Conservation (phyloP, 2,329 filamentous ascomycete genomes). For the Dothistroma pini region DNA sequence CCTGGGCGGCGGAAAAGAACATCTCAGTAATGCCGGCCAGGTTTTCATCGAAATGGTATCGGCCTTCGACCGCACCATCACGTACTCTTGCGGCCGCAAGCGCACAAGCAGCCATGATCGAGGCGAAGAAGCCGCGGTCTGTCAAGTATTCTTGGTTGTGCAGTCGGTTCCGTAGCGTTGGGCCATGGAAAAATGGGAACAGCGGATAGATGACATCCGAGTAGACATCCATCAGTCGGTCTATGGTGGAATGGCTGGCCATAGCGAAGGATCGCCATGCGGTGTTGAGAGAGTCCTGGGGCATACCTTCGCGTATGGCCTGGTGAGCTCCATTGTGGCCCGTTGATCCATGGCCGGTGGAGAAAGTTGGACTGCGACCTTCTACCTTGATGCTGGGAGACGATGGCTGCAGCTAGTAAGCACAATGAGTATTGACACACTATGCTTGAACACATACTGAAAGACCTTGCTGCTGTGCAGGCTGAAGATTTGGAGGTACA, state of each 20-base stretch:
- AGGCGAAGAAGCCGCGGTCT: slow-evolving; percentile 46
- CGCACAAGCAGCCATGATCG: slow-evolving; percentile 52
- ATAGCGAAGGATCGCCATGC: slow-evolving; percentile 44
- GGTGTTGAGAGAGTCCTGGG: slow-evolving; percentile 27
- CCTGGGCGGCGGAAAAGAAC: slow-evolving; percentile 45
- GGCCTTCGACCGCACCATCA: slow-evolving; percentile 47
- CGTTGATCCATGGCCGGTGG: slow-evolving; percentile 2
- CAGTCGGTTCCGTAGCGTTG: slow-evolving; percentile 43
- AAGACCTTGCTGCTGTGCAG: slow-evolving; percentile 18
- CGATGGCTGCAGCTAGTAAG: slow-evolving; percentile 10
- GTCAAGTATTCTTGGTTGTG: slow-evolving; percentile 42
- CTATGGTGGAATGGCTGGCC: slow-evolving; percentile 39
- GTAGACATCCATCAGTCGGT: slow-evolving; percentile 46
- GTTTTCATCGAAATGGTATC: slow-evolving; percentile 16
- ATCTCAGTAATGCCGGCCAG: slow-evolving; percentile 38
- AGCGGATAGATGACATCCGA: slow-evolving; percentile 54
- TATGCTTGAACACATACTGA: slow-evolving; percentile 3
- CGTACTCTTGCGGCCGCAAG: slow-evolving; percentile 48
- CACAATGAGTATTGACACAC: background rate
- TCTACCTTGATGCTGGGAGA: slow-evolving; percentile 21
- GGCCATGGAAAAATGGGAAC: slow-evolving; percentile 51
- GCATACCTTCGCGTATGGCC: slow-evolving; percentile 24
- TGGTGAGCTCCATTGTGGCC: slow-evolving; percentile 24
- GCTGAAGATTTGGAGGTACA: slow-evolving; percentile 25
- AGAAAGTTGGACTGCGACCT: slow-evolving; percentile 7